Conservation (phyloP, 768 basidiomycete species). For the Suillus clintonianus region DNA sequence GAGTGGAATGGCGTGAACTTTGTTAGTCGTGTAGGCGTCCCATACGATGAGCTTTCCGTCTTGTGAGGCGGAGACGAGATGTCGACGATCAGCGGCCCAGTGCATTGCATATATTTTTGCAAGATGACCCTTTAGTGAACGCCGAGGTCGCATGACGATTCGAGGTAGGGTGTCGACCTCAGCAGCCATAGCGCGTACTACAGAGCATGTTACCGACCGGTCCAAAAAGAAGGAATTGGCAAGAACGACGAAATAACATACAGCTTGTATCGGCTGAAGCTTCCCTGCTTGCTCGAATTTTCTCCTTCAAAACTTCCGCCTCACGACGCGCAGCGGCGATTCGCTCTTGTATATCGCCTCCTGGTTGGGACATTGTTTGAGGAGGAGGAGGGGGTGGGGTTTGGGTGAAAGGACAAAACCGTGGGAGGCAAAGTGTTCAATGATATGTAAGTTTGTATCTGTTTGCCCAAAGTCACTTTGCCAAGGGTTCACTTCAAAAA, state of each 20-base stretch:
- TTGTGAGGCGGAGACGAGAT: constrained; percentile 99
- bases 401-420: constrained; percentile 2
- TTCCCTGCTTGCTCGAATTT: constrained; percentile 95
- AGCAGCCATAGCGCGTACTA: constrained; percentile 98
- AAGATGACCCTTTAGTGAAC: constrained; percentile 94
- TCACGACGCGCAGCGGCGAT: constrained; percentile 97
- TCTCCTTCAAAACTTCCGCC: constrained; percentile 97
- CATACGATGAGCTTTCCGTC: constrained; percentile 99
- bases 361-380: constrained; percentile 71
- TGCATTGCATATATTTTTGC: constrained; percentile 99
- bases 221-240: constrained; percentile 3
- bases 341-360: constrained; percentile 85
- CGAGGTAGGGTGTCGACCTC: constrained; percentile 96
- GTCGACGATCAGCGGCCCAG: constrained; percentile 96
- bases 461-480: neutral
- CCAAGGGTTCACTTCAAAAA: neutral
- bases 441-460: constrained; percentile 5
- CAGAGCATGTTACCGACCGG: constrained; percentile 15
- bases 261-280: constrained; percentile 97
- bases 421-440: neutral
- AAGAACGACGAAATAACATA: constrained; percentile 46
- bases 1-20: constrained; percentile 98
- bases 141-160: constrained; percentile 94
- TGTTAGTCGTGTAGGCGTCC: constrained; percentile 99
- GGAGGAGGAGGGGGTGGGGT: constrained; percentile 1